Evolutionary conservation across 805 yeast species (phyloP), one percentile per base, ranked within the genome.

Genomic region (Cyberlindnera petersonii): DNA sequence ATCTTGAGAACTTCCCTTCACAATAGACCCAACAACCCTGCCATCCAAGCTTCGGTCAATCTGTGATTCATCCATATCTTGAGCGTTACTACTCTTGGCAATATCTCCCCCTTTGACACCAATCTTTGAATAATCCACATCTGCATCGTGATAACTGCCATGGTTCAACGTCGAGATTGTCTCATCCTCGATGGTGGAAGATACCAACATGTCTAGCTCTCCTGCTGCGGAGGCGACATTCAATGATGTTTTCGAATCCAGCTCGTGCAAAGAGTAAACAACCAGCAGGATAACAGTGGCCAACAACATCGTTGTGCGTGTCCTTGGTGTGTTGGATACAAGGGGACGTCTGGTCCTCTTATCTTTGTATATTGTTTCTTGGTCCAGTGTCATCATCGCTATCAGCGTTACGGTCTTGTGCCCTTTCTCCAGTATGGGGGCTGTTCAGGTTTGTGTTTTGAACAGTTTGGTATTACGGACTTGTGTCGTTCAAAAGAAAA

Each of bases 1-100:
- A n/a, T n/a, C 19, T 7, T 23, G 24, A 18, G 10, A 24, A 14
- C 31, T 17, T 7, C 37, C 44, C 26, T 27, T 43, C 14, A 19
- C 29, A 14, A 47, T 49, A 5, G 48, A 30, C 9, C 45, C 48
- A 4, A 47, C 41, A 22, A 49, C 53, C 32, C 36, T 47, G 10
- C 44, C 27, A 28, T 49, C 53, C 26, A 49, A 33, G 2, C 37
- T 33, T 4, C 37, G 31, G n/a, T 49, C 51, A 26, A 47, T 47
- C 5, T 24, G 24, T 28, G 35, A 32, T n/a, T 43, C 46, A 24
- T 43, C 36, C 18, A 29, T 34, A 5, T 39, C 46, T 18, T 31
- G 21, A 31, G 34, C 35, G 8, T 17, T 26, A 18, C 15, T 16
- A 10, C 16, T 7, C 9, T 23, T 14, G 29, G 7, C 16, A 6